Evolutionary conservation across 228 moss, liverwort and hornwort genomes (phyloP).

Genomic region (Sphagnum fallax): DNA sequence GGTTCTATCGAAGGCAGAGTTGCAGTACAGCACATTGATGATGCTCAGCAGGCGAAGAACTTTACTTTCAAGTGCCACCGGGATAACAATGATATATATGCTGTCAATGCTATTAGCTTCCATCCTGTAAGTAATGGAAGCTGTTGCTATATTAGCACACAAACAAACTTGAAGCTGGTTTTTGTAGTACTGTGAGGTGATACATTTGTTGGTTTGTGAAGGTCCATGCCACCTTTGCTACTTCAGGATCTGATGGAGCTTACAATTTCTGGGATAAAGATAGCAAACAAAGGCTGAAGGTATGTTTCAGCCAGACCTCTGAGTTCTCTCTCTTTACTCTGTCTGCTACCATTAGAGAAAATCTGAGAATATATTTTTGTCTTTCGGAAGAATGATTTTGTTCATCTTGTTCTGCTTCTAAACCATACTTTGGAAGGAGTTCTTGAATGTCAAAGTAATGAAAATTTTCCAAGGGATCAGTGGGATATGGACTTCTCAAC

Average conservation of each 20-base stretch:
- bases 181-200: neutral
- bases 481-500: too few relatives aligned
- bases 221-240: conserved; percentile 96
- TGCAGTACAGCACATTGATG: conserved; percentile 92
- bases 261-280: conserved; percentile 99
- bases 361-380: too few relatives aligned
- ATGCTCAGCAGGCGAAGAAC: conserved; percentile 83
- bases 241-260: conserved; percentile 92
- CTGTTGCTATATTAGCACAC: neutral
- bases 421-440: too few relatives aligned
- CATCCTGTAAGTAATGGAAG: conserved; percentile 60
- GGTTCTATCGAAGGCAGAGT: conserved; percentile 95
- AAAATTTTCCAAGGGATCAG: too few relatives aligned
- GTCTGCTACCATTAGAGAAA: too few relatives aligned
- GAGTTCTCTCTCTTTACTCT: too few relatives aligned
- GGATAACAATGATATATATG: conserved; percentile 92
- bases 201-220: conserved; percentile 13
- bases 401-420: too few relatives aligned
- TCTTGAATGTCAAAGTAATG: too few relatives aligned
- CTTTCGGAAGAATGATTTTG: too few relatives aligned
- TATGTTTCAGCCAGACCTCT: conserved; percentile 2
- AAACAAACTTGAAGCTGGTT: neutral
- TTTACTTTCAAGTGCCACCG: conserved; percentile 95
- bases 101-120: conserved; percentile 92
- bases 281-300: conserved; percentile 94